Conservation (phyloP, 345 rosid genomes). For the Reutealis trisperma region DNA sequence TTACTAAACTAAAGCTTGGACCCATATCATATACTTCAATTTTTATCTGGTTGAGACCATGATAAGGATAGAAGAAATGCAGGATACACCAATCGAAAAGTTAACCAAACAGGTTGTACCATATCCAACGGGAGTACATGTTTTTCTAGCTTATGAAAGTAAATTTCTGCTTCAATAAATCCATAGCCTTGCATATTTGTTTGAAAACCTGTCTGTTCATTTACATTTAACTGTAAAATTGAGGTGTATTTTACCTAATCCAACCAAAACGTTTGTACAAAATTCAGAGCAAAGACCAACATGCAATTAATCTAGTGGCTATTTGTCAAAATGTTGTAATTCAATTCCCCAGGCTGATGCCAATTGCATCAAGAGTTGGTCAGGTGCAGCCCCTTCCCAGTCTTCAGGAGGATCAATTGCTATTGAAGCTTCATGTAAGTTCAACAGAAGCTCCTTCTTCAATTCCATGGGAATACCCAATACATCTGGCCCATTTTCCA, state of each 20-base stretch:
- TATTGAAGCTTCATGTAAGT: slow-evolving; percentile 72
- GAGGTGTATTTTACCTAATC: neutral
- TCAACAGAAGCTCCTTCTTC: slow-evolving; percentile 80
- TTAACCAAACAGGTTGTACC: neutral
- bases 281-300: neutral
- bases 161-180: neutral
- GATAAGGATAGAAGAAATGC: too few species aligned
- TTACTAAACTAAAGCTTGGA: too few species aligned
- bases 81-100: neutral
- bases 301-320: neutral
- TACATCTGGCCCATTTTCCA: slow-evolving; percentile 77
- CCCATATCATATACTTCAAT: neutral
- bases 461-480: slow-evolving; percentile 71
- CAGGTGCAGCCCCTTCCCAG: slow-evolving; percentile 87
- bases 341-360: slow-evolving; percentile 92
- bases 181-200: neutral
- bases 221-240: slow-evolving; percentile 1
- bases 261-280: slow-evolving; percentile 5
- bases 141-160: neutral
- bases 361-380: slow-evolving; percentile 80
- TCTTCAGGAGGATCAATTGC: slow-evolving; percentile 81
- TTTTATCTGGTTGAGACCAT: too few species aligned
- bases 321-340: slow-evolving; percentile 62
- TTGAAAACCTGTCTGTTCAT: neutral
- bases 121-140: neutral